These are phyloP conservation scores for Talaromyces sp. DNA, from an alignment of 2,329 filamentous ascomycete species.

Conservation along the genomic window DNA sequence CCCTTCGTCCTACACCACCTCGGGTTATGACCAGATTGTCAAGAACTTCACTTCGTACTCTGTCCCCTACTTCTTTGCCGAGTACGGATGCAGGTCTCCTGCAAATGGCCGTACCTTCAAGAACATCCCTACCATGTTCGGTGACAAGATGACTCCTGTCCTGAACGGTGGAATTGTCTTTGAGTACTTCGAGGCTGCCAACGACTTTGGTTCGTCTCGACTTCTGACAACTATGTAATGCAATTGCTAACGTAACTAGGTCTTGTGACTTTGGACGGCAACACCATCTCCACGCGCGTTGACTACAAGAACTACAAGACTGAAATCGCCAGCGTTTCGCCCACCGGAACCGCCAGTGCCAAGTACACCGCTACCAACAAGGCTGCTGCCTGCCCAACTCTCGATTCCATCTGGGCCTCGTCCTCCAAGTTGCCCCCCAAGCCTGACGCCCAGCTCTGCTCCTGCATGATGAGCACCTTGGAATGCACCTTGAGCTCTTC, in stretches of 20 bases:
- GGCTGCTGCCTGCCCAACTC: constrained; percentile 63
- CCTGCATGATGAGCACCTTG: constrained; percentile 73
- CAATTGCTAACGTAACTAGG: constrained; percentile 14
- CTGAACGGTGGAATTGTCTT: constrained; percentile 96
- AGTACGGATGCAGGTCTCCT: background rate
- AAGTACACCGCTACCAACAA: constrained; percentile 70
- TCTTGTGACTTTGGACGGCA: constrained; percentile 43
- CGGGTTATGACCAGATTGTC: constrained; percentile 53
- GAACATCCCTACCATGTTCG: constrained; percentile 77
- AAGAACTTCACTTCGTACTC: constrained; percentile 81
- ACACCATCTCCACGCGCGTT: constrained; percentile 58
- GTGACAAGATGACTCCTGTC: constrained; percentile 69
- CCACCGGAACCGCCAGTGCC: constrained; percentile 58
- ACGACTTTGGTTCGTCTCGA: constrained; percentile 50
- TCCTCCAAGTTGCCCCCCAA: constrained; percentile 65
- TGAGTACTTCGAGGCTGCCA: constrained; percentile 89
- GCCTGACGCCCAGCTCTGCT: constrained; percentile 71
- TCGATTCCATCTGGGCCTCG: constrained; percentile 63
- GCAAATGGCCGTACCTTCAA: constrained; percentile 63
- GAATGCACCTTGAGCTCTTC: constrained; percentile 60
- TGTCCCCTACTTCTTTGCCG: constrained; percentile 68
- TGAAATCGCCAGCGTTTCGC: constrained; percentile 62
- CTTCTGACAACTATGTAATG: constrained; percentile 50
- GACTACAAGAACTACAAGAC: constrained; percentile 70
- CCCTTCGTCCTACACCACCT: background rate